These are phyloP conservation scores for Solanum verrucosum DNA, from an alignment of 257 asterid genomes.

Conservation along the genomic window DNA sequence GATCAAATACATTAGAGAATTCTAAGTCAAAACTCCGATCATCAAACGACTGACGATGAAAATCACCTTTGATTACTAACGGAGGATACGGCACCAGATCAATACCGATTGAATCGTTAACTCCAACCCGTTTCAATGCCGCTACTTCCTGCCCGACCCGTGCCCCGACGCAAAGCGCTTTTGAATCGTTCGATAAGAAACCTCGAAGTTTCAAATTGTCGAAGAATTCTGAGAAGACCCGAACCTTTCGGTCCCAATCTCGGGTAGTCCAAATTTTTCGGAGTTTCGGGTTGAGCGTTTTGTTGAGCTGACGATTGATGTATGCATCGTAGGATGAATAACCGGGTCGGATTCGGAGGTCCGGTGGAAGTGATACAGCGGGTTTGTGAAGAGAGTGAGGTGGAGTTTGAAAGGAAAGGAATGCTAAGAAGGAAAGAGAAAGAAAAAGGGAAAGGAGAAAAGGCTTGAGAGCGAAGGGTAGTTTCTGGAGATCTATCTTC, in stretches of 20 bases:
- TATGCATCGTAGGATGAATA: slow-evolving; percentile 68
- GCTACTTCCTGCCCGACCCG: slow-evolving; percentile 97
- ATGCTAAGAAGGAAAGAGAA: slow-evolving; percentile 27
- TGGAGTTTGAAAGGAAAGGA: slow-evolving; percentile 38
- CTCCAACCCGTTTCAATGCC: slow-evolving; percentile 69
- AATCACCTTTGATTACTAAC: slow-evolving; percentile 73
- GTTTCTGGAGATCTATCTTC: not conserved
- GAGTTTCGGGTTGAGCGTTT: slow-evolving; percentile 86
- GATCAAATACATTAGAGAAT: slow-evolving; percentile 93
- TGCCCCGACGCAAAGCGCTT: slow-evolving; percentile 70
- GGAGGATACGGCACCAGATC: slow-evolving; percentile 92
- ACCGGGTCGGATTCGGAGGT: slow-evolving; percentile 63
- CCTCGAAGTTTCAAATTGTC: slow-evolving; percentile 21
- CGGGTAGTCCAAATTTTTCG: slow-evolving; percentile 85
- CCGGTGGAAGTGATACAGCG: not conserved
- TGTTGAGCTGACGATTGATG: slow-evolving; percentile 78
- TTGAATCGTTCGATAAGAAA: slow-evolving; percentile 37
- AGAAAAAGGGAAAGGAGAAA: slow-evolving; percentile 30
- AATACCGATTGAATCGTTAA: slow-evolving; percentile 59
- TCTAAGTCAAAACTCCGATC: slow-evolving; percentile 64
- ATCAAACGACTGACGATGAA: slow-evolving; percentile 71
- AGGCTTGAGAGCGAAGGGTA: slow-evolving; percentile 38
- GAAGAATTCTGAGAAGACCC: slow-evolving; percentile 57
- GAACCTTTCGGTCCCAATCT: slow-evolving; percentile 77
- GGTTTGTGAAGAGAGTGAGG: not conserved